phyloP scores from a whole-genome alignment of 2,329 filamentous ascomycete species.

The Lachnellula cervina region DNA sequence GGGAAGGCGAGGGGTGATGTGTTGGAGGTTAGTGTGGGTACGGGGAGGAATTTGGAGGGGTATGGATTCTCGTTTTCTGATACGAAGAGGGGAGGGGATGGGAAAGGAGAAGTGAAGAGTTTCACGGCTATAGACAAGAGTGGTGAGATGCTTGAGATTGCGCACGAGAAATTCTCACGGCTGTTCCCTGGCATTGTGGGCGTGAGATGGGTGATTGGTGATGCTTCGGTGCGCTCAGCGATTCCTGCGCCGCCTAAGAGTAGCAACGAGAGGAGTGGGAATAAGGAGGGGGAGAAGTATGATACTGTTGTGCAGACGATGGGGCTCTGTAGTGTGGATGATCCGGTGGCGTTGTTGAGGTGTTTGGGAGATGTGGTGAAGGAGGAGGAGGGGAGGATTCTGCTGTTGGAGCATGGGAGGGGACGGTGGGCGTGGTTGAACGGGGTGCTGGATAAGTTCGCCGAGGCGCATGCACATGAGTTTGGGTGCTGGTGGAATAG shows the following conservation, averaged over 20 bases:
- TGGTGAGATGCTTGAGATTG: conserved; percentile 54
- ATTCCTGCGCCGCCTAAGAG: conserved; percentile 25
- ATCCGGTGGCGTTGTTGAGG: conserved; percentile 49
- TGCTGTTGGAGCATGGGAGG: conserved; percentile 59
- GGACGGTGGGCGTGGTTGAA: conserved; percentile 53
- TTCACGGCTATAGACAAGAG: conserved; percentile 61
- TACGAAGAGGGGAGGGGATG: conserved; percentile 10
- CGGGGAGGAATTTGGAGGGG: conserved; percentile 55
- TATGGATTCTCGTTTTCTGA: conserved; percentile 48
- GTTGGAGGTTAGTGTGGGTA: conserved; percentile 58
- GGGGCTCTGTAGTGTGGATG: conserved; percentile 57
- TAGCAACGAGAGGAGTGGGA: conserved; percentile 22
- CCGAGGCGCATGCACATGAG: conserved; percentile 50
- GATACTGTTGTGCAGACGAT: conserved; percentile 62
- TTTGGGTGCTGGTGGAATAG: conserved; percentile 68
- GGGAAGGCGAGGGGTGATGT: conserved; percentile 49
- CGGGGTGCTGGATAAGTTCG: conserved; percentile 49
- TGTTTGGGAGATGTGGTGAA: conserved; percentile 49
- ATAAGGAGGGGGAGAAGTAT: conserved; percentile 36
- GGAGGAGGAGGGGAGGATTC: conserved; percentile 53
- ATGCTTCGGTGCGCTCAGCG: conserved; percentile 20
- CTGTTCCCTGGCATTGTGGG: conserved; percentile 37
- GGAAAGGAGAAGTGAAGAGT: conserved; percentile 40
- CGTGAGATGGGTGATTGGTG: conserved; percentile 36
- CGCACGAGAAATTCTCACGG: conserved; percentile 47